phyloP scores from a whole-genome alignment of 2,329 filamentous ascomycete genomes.

The Epicoccum sorghinum region DNA sequence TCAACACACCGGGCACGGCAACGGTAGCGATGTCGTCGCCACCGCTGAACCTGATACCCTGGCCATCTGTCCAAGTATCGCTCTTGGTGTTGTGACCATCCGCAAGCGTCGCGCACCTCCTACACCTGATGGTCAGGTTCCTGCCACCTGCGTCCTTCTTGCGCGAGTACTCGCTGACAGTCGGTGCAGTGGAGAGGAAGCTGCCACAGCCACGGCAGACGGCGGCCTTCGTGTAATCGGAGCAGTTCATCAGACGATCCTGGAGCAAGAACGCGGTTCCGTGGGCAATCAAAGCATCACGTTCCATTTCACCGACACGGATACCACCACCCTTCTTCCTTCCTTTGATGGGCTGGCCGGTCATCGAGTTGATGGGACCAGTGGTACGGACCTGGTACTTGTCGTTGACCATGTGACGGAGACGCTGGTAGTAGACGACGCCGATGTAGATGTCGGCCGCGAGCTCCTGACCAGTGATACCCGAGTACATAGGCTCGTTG shows the following conservation, averaged over 20 bases:
- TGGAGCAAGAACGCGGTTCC: conserved; percentile 94
- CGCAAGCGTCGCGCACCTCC: conserved; percentile 71
- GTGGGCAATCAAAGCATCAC: conserved; percentile 92
- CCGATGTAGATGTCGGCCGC: conserved; percentile 95
- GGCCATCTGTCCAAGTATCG: conserved; percentile 84
- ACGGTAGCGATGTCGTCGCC: conserved; percentile 91
- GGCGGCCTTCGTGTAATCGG: conserved; percentile 88
- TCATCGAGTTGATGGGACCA: conserved; percentile 86
- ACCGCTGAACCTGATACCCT: conserved; percentile 82
- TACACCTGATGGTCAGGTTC: conserved; percentile 78
- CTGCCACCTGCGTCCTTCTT: conserved; percentile 66
- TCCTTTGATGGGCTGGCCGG: conserved; percentile 96
- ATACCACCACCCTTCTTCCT: conserved; percentile 97
- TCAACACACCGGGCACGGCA: conserved; percentile 89
- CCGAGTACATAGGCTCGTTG: conserved; percentile 98
- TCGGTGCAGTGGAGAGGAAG: conserved; percentile 86
- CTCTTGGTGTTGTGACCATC: conserved; percentile 65
- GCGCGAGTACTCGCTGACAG: conserved; percentile 62
- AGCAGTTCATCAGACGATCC: conserved; percentile 95
- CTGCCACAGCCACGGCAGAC: conserved; percentile 88
- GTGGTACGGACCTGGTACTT: conserved; percentile 99
- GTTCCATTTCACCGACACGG: conserved; percentile 98
- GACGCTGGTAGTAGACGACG: conserved; percentile 96
- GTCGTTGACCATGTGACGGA: conserved; percentile 99
- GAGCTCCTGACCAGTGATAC: conserved; percentile 93